These are phyloP conservation scores for Coffea humblotiana DNA, from an alignment of 305 asterid genomes.

Conservation along the genomic window DNA sequence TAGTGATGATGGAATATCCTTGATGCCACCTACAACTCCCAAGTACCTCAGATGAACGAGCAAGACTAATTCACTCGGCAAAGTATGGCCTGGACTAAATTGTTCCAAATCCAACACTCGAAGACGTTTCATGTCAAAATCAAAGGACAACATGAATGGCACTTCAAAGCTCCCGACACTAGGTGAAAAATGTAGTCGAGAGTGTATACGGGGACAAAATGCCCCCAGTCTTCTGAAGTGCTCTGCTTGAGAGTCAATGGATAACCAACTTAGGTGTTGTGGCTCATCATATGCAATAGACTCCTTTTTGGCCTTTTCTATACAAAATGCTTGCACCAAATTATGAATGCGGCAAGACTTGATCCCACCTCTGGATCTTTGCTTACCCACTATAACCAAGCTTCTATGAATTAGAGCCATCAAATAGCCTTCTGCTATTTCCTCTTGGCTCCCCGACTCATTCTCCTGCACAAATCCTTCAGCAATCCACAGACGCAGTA, in stretches of 20 bases:
- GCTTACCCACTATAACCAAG: conserved; percentile 5
- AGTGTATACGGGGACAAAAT: not conserved
- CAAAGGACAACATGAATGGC: not conserved
- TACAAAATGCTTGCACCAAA: conserved; percentile 27
- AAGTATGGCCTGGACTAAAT: not conserved
- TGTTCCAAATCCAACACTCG: conserved; percentile 13
- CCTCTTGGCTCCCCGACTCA: conserved; percentile 10
- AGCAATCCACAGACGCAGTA: conserved; percentile 29
- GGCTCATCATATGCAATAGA: not conserved
- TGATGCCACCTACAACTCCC: not conserved
- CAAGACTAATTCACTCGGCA: conserved; percentile 1
- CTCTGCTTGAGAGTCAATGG: not conserved
- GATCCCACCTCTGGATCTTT: not conserved
- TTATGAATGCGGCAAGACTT: conserved; percentile 20
- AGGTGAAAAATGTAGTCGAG: not conserved
- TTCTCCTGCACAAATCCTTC: conserved; percentile 27
- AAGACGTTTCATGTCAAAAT: conserved; percentile 5
- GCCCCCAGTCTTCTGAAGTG: not conserved
- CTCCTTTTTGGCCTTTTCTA: conserved; percentile 12
- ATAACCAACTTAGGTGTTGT: not conserved
- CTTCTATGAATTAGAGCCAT: conserved; percentile 14
- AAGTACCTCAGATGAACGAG: not conserved
- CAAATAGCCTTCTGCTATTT: conserved; percentile 23
- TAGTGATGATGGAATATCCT: not conserved
- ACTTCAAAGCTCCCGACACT: too few relatives aligned